Evolutionary conservation across 2,329 filamentous ascomycete species (phyloP).

Genomic region (Neopestalotiopsis sp.): DNA sequence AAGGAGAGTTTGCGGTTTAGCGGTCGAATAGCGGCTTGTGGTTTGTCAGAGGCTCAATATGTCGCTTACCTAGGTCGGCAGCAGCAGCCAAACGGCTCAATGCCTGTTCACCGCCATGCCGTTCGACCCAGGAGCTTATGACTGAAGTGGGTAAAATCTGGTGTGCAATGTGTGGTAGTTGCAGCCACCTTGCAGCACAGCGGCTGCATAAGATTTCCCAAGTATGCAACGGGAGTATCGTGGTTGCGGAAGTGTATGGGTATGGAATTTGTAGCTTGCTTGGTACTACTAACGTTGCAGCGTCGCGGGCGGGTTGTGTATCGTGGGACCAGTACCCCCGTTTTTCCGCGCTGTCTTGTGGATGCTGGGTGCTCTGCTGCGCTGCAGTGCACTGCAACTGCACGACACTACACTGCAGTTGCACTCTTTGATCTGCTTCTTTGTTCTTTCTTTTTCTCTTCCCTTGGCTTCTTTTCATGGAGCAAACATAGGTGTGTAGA

Average conservation of each 20-base stretch:
- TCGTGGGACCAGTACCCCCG: not conserved
- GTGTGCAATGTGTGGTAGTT: conserved; percentile 26
- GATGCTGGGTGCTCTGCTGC: too few species aligned
- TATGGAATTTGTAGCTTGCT: not conserved
- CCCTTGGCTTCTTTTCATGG: not conserved
- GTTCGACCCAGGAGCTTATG: conserved; percentile 28
- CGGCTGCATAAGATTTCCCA: conserved; percentile 22
- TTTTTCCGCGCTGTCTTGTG: too few species aligned
- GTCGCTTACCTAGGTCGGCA: conserved; percentile 27
- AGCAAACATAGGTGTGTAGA: not conserved
- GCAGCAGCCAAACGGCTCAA: conserved; percentile 39
- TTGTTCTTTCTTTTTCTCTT: not conserved
- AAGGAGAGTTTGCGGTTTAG: conserved; percentile 19
- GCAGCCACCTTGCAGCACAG: conserved; percentile 32
- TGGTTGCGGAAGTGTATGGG: too few species aligned
- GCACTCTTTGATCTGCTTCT: not conserved
- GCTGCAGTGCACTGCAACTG: not conserved
- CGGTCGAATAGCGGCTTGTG: conserved; percentile 26
- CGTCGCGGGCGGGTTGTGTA: not conserved
- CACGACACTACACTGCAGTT: not conserved
- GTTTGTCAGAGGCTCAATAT: conserved; percentile 29
- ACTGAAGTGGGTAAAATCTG: conserved; percentile 25
- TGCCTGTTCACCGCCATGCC: conserved; percentile 42
- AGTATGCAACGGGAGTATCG: conserved; percentile 3
- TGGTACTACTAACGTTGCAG: not conserved